phyloP scores from a whole-genome alignment of 2,329 filamentous ascomycete species.

The Talaromyces rugulosus region DNA sequence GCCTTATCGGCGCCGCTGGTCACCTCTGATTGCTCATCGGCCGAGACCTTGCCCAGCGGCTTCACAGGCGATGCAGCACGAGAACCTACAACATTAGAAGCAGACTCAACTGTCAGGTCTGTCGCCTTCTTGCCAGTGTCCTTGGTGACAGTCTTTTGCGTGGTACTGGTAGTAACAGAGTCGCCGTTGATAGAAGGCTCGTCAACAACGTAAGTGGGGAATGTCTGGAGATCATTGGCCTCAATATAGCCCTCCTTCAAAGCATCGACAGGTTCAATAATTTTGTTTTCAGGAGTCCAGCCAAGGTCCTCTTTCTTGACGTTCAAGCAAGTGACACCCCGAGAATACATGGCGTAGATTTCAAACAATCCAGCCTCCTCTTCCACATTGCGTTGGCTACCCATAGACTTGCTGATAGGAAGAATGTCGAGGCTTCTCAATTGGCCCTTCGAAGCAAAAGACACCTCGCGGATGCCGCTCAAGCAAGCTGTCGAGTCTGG shows the following conservation, averaged over 20 bases:
- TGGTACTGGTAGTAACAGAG: constrained; percentile 18
- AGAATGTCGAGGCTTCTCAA: constrained; percentile 89
- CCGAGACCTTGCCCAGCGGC: constrained; percentile 33
- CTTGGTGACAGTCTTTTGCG: constrained; percentile 35
- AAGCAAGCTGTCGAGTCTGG: constrained; percentile 96
- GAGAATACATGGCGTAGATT: constrained; percentile 95
- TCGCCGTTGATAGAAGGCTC: constrained; percentile 46
- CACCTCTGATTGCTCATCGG: constrained; percentile 29
- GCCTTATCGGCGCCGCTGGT: constrained; percentile 48
- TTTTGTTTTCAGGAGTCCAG: constrained; percentile 87
- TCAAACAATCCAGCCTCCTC: constrained; percentile 81
- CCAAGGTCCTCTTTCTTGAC: constrained; percentile 87
- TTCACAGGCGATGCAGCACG: constrained; percentile 37
- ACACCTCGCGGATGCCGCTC: constrained; percentile 93
- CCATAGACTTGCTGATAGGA: constrained; percentile 53
- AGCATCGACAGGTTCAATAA: constrained; percentile 73
- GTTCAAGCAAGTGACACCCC: constrained; percentile 84
- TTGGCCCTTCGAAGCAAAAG: constrained; percentile 78
- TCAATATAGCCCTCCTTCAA: constrained; percentile 68
- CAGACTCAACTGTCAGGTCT: constrained; percentile 23
- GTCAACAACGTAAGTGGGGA: constrained; percentile 39
- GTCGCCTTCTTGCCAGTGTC: constrained; percentile 38
- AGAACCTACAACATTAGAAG: constrained; percentile 17
- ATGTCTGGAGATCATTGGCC: constrained; percentile 62
- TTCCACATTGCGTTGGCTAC: constrained; percentile 50